Evolutionary conservation across 2,329 filamentous ascomycete genomes (phyloP).

Genomic region (Alternaria consortialis): DNA sequence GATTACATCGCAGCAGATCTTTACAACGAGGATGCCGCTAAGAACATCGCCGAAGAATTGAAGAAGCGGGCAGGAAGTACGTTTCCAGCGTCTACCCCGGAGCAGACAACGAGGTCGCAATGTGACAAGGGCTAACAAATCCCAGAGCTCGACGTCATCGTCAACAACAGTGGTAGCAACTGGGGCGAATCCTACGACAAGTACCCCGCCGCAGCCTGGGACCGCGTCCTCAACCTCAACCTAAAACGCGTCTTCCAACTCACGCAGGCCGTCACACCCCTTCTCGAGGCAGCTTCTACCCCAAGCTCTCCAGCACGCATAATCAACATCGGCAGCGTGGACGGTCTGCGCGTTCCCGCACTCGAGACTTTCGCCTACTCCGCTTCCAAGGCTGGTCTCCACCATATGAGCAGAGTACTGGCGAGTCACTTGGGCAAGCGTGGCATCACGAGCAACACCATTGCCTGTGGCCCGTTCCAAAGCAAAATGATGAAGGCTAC

Average conservation of each 20-base stretch:
- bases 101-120: not conserved
- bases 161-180: conserved; percentile 72
- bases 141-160: conserved; percentile 66
- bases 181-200: conserved; percentile 69
- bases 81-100: conserved; percentile 1
- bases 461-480: conserved; percentile 76
- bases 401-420: conserved; percentile 71
- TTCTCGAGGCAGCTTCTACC: conserved; percentile 64
- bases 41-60: conserved; percentile 66
- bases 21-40: conserved; percentile 67
- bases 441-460: conserved; percentile 71
- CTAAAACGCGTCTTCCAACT: conserved; percentile 73
- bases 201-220: conserved; percentile 64
- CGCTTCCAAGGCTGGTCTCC: conserved; percentile 69
- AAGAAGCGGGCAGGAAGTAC: conserved; percentile 58
- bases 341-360: conserved; percentile 67
- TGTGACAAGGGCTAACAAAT: not conserved
- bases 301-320: conserved; percentile 62
- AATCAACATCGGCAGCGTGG: conserved; percentile 72
- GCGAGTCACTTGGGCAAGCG: conserved; percentile 68
- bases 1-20: conserved; percentile 70
- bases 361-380: conserved; percentile 69
- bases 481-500: conserved; percentile 79
- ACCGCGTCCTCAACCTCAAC: conserved; percentile 66
- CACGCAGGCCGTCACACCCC: conserved; percentile 68